A percentile compares a stretch with the other conserved stretches of the same genome.
Conservation (phyloP, 2,329 filamentous ascomycete genomes). For the Epicoccum nigrum region DNA sequence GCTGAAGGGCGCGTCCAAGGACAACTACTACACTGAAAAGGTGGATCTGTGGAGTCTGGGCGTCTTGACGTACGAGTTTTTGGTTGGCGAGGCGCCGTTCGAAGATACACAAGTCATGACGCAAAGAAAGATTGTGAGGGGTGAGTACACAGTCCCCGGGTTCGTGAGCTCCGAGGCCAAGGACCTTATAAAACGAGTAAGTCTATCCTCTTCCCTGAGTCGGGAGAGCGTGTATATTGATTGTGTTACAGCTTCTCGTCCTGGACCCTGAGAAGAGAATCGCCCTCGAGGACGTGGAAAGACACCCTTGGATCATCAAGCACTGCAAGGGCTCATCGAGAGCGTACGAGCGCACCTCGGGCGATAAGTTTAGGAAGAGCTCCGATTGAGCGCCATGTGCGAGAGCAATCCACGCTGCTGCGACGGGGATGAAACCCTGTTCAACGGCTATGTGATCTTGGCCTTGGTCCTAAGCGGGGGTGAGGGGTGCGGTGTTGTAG, state of each 20-base stretch:
- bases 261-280: constrained; percentile 94
- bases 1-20: constrained; percentile 79
- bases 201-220: constrained; percentile 37
- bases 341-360: constrained; percentile 41
- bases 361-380: constrained; percentile 36
- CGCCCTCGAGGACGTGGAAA: constrained; percentile 83
- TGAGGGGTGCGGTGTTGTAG: not conserved
- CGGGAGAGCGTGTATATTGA: no score
- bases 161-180: constrained; percentile 90
- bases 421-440: no score
- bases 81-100: constrained; percentile 95
- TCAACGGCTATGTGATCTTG: no score
- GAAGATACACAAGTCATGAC: constrained; percentile 97
- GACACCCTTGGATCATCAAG: constrained; percentile 96
- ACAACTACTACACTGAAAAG: constrained; percentile 93
- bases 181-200: constrained; percentile 89
- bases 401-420: no score
- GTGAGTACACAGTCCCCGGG: constrained; percentile 89
- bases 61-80: constrained; percentile 93
- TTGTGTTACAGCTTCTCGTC: constrained; percentile 71
- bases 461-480: no score
- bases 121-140: constrained; percentile 82
- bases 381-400: constrained; percentile 30
- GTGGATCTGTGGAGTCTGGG: constrained; percentile 96
- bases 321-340: constrained; percentile 68